A percentile compares a stretch with the other conserved stretches of the same genome.
Conservation (phyloP, 345 rosid species). For the Sapria himalayana region DNA sequence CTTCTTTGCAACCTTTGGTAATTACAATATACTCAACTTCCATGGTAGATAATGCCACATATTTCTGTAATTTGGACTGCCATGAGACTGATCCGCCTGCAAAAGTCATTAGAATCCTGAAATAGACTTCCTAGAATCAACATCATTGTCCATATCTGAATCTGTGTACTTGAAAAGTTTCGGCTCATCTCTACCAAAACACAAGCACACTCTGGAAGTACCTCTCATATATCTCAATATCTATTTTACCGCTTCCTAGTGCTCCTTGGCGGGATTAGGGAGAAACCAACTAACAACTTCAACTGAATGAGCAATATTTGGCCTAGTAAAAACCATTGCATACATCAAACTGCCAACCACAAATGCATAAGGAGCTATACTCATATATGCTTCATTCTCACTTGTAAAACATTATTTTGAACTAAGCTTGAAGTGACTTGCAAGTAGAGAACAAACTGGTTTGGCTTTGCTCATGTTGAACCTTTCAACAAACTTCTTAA, state of each 20-base stretch:
- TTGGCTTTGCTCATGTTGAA: no score
- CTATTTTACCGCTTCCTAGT: background rate
- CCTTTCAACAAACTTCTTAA: no score
- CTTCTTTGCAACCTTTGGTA: no score
- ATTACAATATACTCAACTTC: no score
- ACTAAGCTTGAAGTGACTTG: no score
- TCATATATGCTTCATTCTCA: no score
- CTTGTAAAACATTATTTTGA: no score
- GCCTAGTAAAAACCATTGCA: background rate
- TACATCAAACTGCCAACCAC: background rate
- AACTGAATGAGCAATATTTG: background rate
- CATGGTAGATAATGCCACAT: no score
- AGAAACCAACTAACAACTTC: background rate
- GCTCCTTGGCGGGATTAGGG: background rate
- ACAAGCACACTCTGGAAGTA: background rate
- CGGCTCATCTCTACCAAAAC: background rate
- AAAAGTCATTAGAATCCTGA: background rate
- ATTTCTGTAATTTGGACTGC: no score
- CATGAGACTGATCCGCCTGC: no score
- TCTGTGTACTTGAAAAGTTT: background rate
- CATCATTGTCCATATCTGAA: background rate
- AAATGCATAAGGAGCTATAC: background rate
- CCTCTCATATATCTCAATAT: background rate
- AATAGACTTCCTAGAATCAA: background rate
- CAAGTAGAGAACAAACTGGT: no score